Base-by-base conservation (phyloP, 1,284 basidiomycete species). In the Trichosporon coremiiforme region DNA sequence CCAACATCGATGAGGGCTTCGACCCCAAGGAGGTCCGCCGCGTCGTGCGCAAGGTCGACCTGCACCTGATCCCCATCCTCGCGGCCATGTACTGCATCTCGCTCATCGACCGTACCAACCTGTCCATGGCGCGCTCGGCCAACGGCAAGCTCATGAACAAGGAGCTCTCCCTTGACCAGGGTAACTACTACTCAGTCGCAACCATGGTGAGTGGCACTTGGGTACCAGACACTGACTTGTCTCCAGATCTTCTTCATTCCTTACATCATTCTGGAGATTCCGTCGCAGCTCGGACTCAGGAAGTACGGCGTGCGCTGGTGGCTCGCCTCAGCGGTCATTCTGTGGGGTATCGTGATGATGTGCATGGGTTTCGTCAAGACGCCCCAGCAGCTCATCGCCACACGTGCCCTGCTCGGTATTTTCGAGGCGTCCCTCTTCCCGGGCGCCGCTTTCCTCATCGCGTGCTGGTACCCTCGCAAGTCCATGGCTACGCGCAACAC, bases 261-360 rank as follows among this genome's bases (percentile, higher is more conserved):
- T 17, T 81, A 83, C 71, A 80, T 84, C 69, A 76, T 84, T 74
- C 85, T 85, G 62, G 78, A 74, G 50, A 70, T 74, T 20, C 73
- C 73, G 4, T 70, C 71, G 1, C 70, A 71, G 60, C 47, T 78
- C 74, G 13, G 71, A 79, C 66, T 72, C 66, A 50, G 75, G 10
- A 71, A 72, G 33, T 73, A 71, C 35, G 70, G 74, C 6, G 70
- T 64, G 3, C 67, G 70, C 15, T 15, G 31, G 33, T 71, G 70
- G 70, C 70, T 71, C 13, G 65, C 53, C 4, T 20, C 25, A 1
- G 64, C 70, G 13, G 67, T 68, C 15, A 55, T 77, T 64, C 74
- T 77, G 41, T 85, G 83, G 80, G 84, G 84, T 35, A 35, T 68
- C 3, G 75, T 84, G 67, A 76, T 73, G 22, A 68, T 76, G 4